Evolutionary conservation across 768 basidiomycete species (phyloP).

Genomic region (Exidia glandulosa): DNA sequence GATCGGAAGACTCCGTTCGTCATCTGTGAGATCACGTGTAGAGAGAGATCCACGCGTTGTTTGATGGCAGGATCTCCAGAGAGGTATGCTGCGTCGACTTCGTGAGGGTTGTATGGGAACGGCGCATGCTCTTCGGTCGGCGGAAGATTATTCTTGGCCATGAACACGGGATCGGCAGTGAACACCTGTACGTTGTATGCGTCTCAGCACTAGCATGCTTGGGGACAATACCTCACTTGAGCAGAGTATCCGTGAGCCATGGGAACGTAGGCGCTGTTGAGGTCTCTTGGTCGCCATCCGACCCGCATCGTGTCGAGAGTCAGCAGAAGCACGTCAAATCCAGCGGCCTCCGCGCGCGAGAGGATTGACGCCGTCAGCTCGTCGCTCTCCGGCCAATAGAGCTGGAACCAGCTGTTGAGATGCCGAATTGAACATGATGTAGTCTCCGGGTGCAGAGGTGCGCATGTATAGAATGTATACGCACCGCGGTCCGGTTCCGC

Average conservation of each 20-base stretch:
- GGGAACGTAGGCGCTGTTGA: constrained; percentile 53
- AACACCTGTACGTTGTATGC: neutral
- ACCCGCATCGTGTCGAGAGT: constrained; percentile 66
- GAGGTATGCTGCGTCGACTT: neutral
- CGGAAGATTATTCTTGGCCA: neutral
- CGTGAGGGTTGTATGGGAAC: neutral
- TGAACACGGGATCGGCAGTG: constrained; percentile 64
- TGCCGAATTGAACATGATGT: constrained; percentile 25
- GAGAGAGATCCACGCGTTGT: neutral
- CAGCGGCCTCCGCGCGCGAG: constrained; percentile 49
- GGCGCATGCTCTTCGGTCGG: neutral
- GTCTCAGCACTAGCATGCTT: neutral
- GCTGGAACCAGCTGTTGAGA: constrained; percentile 56
- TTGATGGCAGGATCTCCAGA: neutral
- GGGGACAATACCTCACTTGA: constrained; percentile 53
- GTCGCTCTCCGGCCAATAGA: constrained; percentile 53
- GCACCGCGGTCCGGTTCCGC: constrained; percentile 25
- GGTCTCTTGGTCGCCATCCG: constrained; percentile 71
- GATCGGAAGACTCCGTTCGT: constrained; percentile 51
- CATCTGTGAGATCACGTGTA: constrained; percentile 2
- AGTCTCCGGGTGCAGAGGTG: neutral
- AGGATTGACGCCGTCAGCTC: constrained; percentile 57
- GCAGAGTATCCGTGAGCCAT: constrained; percentile 49
- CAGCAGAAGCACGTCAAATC: constrained; percentile 52
- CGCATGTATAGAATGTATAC: neutral